Evolutionary conservation across 1,139 yeast genomes (phyloP), one percentile per base, ranked within the genome.

Genomic region (Saccharomyces hybrid): DNA sequence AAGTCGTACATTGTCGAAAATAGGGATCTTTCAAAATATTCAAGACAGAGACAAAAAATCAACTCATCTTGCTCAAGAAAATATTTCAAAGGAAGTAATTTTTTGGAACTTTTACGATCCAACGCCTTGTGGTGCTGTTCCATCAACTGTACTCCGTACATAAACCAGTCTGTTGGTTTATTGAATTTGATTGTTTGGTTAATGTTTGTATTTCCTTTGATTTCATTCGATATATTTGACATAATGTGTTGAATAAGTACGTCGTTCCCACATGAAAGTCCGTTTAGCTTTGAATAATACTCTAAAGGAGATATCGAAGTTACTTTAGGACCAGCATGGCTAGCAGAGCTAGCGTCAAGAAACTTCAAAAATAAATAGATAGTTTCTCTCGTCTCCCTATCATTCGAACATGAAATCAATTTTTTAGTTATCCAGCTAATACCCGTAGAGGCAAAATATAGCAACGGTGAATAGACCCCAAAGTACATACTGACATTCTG

Each of bases 361-460:
- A 48, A 55, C 48, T 58, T 59, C 34, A 59, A 26, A 11, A 54
- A 52, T 5, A 58, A 34, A 46, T 57, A 59, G 5, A 58, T 44
- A 3, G 61, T 54, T 46, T 55, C 57, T 47, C 55, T 56, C 1
- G 54, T 57, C 9, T 48, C 52, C 11, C 16, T 32, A 26, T 53
- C 53, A 38, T 57, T 52, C 13, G 53, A 32, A 4, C 46, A 28
- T 8, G 47, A 47, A 25, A 57, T 46, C 2, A 59, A 50, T 38
- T 52, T 58, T 28, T 54, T 56, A 19, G 55, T 53, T 19, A 59
- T n/a, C 55, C 57, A 56, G 16, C 57, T 52, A 14, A 58, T 50
- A 2, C 62, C 62, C n/a, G 42, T 48, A 9, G 52, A 47, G 0
- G 60, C 46, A 26, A 59, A 55, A 14, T 47, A 38, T 7, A 51